Conservation (phyloP, 306 rosid species). For the Ceratonia siliqua region DNA sequence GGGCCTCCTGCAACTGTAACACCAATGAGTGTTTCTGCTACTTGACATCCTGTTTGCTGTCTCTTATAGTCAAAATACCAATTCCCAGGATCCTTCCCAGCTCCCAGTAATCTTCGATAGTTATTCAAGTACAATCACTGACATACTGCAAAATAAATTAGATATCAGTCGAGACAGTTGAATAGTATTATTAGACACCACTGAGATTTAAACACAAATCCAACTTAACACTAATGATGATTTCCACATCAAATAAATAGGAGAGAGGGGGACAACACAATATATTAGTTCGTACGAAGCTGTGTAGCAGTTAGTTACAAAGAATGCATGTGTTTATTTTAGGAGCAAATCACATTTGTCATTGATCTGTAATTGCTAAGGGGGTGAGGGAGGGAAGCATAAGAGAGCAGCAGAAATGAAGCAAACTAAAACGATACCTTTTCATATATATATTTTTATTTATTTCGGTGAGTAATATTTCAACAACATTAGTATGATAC, state of each 20-base stretch:
- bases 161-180: background rate
- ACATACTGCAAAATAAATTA: constrained; percentile 35
- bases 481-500: no score
- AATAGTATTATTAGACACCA: background rate
- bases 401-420: background rate
- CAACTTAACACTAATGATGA: background rate
- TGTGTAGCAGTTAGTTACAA: no score
- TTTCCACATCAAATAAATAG: no score
- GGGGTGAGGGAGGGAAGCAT: background rate
- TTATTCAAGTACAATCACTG: constrained; percentile 28
- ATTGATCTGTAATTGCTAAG: no score
- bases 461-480: no score
- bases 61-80: constrained; percentile 26
- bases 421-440: no score
- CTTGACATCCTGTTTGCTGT: constrained; percentile 55
- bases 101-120: constrained; percentile 29
- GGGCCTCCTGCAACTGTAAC: constrained; percentile 54
- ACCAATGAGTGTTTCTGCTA: constrained; percentile 69
- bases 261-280: no score
- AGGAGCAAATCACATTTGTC: no score
- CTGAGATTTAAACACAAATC: background rate
- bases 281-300: no score
- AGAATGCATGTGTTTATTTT: no score
- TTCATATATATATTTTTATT: no score
- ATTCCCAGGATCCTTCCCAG: constrained; percentile 27